A percentile compares a stretch with the other conserved stretches of the same genome.
These are phyloP conservation scores for Gloeostereum incarnatum DNA, from an alignment of 768 basidiomycete genomes.

Conservation along the genomic window DNA sequence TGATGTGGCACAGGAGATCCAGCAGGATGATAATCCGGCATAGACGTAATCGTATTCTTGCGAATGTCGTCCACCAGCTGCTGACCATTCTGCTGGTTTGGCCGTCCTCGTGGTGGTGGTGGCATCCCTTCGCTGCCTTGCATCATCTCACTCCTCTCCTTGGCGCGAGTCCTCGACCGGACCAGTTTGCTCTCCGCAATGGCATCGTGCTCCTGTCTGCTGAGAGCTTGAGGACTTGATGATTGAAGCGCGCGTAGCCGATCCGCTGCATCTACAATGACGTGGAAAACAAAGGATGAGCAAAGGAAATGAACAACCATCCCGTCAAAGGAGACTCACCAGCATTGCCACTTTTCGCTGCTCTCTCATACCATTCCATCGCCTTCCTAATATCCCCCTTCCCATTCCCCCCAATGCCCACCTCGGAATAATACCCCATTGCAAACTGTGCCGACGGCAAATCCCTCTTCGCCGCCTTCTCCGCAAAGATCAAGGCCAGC, in stretches of 20 bases:
- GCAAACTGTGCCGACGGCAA: constrained; percentile 86
- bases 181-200: constrained; percentile 77
- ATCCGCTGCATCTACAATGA: constrained; percentile 72
- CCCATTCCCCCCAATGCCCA: constrained; percentile 74
- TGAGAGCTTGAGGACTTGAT: constrained; percentile 54
- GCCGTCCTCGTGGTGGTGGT: constrained; percentile 4
- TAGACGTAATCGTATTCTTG: constrained; percentile 30
- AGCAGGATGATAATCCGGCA: constrained; percentile 9
- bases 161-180: constrained; percentile 68
- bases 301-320: constrained; percentile 10
- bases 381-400: constrained; percentile 53
- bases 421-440: constrained; percentile 91
- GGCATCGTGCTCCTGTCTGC: constrained; percentile 70
- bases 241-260: constrained; percentile 63
- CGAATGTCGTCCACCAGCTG: constrained; percentile 48
- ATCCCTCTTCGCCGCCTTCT: constrained; percentile 71
- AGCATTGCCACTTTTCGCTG: constrained; percentile 10
- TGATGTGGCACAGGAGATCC: too few species aligned
- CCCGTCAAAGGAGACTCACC: too few species aligned
- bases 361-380: constrained; percentile 68
- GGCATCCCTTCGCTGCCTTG: constrained; percentile 6
- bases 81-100: constrained; percentile 20
- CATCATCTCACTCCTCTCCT: constrained; percentile 21
- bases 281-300: constrained; percentile 25
- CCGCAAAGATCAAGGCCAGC: constrained; percentile 83